Base-by-base conservation (phyloP, 768 basidiomycete species). In the Trametopsis cervina region DNA sequence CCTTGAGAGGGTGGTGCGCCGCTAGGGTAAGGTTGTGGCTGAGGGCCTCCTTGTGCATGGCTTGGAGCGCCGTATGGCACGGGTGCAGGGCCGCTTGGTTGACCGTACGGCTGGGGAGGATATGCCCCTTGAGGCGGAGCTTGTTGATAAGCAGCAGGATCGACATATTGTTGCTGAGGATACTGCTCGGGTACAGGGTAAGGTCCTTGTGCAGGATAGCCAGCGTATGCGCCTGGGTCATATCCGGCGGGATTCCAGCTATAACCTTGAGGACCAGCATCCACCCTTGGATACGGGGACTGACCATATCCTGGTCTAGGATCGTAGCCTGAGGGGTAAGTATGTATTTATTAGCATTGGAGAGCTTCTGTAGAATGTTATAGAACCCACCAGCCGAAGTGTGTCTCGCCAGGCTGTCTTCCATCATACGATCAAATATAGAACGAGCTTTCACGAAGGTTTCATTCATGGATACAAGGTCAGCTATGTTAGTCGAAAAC, bases 391-490 rank as follows among this genome's bases (percentile, higher is more conserved):
- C 71, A 41, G 76, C 82, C 10, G 78, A 73, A 22, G 42, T 51
- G 57, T 89, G 84, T 49, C 84, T 72, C 4, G 87, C 83, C 24
- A 92, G 68, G 57, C 85, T 88, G 52, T 92, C 90, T 60, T 92
- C 89, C 81, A 94, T 90, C 85, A 96, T 89, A 25, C 83, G 71
- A 60, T 96, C 93, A 58, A 94, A 98, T 46, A 94, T 89, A 13
- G 82, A 80, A 40, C 89, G 76, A 4, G 93, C 94, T 37, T 85
- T 81, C 23, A 93, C 77, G 58, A 98, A 96, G 15, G 83, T 91
- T 66, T 94, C 90, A 63, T 93, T 93, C 88, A 97, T 94, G 2
- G 85, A 82, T 4, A 93, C 85, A 25, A 97, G 73, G 64, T 98
- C 95, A 48, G 93, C 94, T 95, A 12, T 18, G 42, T 38, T 46